Evolutionary conservation across 371 early-diverging fungal genomes (phyloP).

Genomic region (Coemansia sp.): DNA sequence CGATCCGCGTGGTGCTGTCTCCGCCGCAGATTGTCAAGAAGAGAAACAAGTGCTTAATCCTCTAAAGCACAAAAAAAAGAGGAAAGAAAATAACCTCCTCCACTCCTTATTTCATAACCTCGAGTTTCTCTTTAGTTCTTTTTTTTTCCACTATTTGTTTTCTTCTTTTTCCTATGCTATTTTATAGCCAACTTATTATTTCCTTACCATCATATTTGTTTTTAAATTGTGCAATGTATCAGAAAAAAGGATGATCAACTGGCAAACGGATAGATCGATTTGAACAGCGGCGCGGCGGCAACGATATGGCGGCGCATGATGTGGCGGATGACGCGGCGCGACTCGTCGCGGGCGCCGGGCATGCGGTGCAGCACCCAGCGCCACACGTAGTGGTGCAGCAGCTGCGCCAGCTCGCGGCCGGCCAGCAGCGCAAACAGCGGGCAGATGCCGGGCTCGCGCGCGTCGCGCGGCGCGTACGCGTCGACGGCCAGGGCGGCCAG

Average conservation of each 20-base stretch:
- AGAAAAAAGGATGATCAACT: too few relatives aligned
- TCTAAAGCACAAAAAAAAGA: slow-evolving; percentile 51
- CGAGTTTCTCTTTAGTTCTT: slow-evolving; percentile 4
- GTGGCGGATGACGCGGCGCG: slow-evolving; percentile 26
- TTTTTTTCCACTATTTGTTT: not conserved
- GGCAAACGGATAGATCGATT: slow-evolving; percentile 1
- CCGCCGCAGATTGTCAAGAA: slow-evolving; percentile 63
- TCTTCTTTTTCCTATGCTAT: too few relatives aligned
- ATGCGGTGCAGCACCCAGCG: slow-evolving; percentile 39
- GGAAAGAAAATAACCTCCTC: not conserved
- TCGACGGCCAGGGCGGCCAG: slow-evolving; percentile 18
- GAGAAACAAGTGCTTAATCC: slow-evolving; percentile 70
- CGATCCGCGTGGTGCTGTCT: slow-evolving; percentile 92
- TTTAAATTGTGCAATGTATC: too few relatives aligned
- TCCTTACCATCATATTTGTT: too few relatives aligned
- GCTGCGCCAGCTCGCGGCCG: slow-evolving; percentile 31
- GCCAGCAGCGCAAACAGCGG: slow-evolving; percentile 25
- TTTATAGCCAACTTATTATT: too few relatives aligned
- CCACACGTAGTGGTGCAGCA: slow-evolving; percentile 45
- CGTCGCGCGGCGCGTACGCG: slow-evolving; percentile 14
- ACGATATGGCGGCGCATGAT: slow-evolving; percentile 37
- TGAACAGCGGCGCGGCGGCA: slow-evolving; percentile 30
- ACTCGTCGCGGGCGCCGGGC: slow-evolving; percentile 34
- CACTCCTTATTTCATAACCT: slow-evolving; percentile 2
- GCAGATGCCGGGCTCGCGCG: slow-evolving; percentile 1